A percentile compares a stretch with the other conserved stretches of the same genome.
These are phyloP conservation scores for Bacterosira constricta DNA, from an alignment of 108 stramenopile genomes.

Conservation along the genomic window DNA sequence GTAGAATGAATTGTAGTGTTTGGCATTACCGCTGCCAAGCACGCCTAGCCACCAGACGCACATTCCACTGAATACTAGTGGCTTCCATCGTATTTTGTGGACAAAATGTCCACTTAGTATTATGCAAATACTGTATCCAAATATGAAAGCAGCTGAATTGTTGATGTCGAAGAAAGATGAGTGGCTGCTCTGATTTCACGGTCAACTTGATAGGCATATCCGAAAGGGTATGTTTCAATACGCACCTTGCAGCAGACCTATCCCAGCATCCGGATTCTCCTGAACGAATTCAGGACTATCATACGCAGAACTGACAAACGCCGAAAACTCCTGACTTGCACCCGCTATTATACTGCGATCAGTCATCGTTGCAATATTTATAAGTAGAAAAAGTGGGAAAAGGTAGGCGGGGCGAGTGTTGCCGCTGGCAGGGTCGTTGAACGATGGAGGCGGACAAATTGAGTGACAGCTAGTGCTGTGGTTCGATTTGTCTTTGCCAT, in stretches of 20 bases:
- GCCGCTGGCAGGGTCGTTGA: slow-evolving; percentile 15
- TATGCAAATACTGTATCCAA: slow-evolving; percentile 38
- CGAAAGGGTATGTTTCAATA: neutral
- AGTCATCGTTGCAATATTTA: slow-evolving; percentile 47
- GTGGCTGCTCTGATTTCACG: too few relatives aligned
- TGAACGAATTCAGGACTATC: slow-evolving; percentile 33
- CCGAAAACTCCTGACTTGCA: slow-evolving; percentile 47
- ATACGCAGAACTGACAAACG: slow-evolving; percentile 22
- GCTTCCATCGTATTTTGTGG: slow-evolving; percentile 53
- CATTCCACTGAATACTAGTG: slow-evolving; percentile 30
- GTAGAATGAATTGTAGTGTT: slow-evolving; percentile 37
- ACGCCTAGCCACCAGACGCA: slow-evolving; percentile 50
- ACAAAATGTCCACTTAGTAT: slow-evolving; percentile 41
- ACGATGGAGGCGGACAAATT: slow-evolving; percentile 28
- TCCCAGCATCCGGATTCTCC: slow-evolving; percentile 45
- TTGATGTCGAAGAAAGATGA: too few relatives aligned
- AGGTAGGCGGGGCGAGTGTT: slow-evolving; percentile 50
- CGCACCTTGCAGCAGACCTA: slow-evolving; percentile 30
- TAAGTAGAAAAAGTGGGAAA: slow-evolving; percentile 40
- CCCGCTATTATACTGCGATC: slow-evolving; percentile 55
- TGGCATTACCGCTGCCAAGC: slow-evolving; percentile 34
- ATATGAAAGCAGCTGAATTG: slow-evolving; percentile 48
- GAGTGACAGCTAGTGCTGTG: neutral
- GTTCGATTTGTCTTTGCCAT: slow-evolving; percentile 13
- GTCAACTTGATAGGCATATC: too few relatives aligned